Evolutionary conservation across 257 asterid genomes (phyloP).

Genomic region (Osmanthus fragrans): DNA sequence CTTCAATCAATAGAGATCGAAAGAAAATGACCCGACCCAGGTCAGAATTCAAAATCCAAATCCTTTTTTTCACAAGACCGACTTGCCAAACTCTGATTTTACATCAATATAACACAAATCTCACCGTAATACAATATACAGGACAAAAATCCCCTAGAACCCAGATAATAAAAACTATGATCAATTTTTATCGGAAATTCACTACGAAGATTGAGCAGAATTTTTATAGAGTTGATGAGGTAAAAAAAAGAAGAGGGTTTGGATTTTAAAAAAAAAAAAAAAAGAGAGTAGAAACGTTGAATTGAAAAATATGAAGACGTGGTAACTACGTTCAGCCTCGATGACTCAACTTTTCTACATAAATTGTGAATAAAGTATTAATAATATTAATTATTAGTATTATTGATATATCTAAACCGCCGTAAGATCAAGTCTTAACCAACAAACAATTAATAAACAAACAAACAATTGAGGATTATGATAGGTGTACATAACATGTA

Average conservation of each 20-base stretch:
- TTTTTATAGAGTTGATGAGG: neutral
- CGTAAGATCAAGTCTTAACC: neutral
- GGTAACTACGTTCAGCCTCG: neutral
- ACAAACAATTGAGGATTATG: neutral
- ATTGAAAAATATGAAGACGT: conserved; percentile 8
- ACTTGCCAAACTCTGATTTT: conserved; percentile 13
- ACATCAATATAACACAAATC: conserved; percentile 3
- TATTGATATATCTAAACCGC: neutral
- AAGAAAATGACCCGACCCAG: conserved; percentile 8
- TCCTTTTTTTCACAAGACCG: neutral
- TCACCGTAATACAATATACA: neutral
- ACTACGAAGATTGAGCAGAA: conserved; percentile 6
- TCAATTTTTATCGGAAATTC: neutral
- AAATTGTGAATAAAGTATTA: too few relatives aligned
- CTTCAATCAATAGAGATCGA: conserved; percentile 18
- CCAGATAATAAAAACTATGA: conserved; percentile 26
- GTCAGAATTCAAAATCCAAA: conserved; percentile 20
- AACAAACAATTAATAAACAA: neutral
- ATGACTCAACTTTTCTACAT: neutral
- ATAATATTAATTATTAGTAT: neutral
- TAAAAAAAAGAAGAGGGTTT: neutral
- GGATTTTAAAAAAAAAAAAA: too few relatives aligned
- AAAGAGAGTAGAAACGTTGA: neutral
- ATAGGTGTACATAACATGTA: too few relatives aligned
- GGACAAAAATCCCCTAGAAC: neutral